Evolutionary conservation across 768 basidiomycete genomes (phyloP).

Genomic region (Auricularia heimuer): DNA sequence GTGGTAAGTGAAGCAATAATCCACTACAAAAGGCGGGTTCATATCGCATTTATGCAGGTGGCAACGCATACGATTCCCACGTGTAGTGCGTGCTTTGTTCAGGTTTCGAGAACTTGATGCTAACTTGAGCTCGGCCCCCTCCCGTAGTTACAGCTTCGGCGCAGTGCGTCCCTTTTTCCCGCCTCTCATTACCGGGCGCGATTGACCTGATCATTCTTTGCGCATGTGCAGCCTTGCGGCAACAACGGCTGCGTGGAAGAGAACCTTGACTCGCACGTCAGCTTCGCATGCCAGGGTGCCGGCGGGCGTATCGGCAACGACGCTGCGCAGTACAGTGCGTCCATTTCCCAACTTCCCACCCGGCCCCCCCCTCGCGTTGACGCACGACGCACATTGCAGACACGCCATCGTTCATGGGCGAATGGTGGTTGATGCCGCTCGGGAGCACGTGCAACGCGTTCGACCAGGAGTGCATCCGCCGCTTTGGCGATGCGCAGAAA

Average conservation of each 20-base stretch:
- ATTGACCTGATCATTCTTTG: no score
- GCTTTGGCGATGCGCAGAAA: neutral
- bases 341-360: neutral
- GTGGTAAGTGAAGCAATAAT: no score
- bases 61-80: slow-evolving; percentile 1
- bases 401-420: slow-evolving; percentile 1
- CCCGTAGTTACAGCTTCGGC: neutral
- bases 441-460: slow-evolving; percentile 1
- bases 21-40: no score
- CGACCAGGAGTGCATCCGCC: neutral
- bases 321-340: neutral
- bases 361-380: neutral
- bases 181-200: no score
- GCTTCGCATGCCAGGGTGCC: neutral
- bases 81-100: neutral
- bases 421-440: neutral
- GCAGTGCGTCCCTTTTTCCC: neutral
- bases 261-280: neutral
- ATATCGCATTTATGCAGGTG: neutral
- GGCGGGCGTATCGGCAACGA: neutral
- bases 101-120: neutral
- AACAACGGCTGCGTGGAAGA: slow-evolving; percentile 1
- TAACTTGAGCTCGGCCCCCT: no score
- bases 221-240: neutral
- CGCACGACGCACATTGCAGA: neutral